Conservation (phyloP, 1,284 basidiomycete genomes). For the Malassezia cuniculi region DNA sequence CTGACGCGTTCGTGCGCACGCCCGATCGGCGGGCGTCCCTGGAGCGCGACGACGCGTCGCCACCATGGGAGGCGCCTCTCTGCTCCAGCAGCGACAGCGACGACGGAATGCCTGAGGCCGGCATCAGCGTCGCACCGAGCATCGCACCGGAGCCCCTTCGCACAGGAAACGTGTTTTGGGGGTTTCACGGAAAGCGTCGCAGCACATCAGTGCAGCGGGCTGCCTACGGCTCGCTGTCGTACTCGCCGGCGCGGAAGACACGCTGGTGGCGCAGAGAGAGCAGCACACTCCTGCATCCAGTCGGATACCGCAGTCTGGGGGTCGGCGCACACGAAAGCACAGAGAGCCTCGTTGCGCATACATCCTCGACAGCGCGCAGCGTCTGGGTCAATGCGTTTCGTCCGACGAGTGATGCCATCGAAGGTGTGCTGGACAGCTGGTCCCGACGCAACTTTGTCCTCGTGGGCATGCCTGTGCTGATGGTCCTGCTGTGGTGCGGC, state of each 20-base stretch:
- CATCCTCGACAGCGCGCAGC: not conserved
- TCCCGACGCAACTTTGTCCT: constrained; percentile 2
- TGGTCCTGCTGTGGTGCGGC: constrained; percentile 7
- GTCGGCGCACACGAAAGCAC: not conserved
- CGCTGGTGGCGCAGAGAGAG: not conserved
- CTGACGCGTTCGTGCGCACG: too few species aligned
- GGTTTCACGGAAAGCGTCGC: not conserved
- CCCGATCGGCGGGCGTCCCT: too few species aligned
- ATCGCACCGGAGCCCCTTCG: too few species aligned
- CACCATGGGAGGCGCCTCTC: too few species aligned
- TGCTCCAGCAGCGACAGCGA: too few species aligned
- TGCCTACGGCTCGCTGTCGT: constrained; percentile 3
- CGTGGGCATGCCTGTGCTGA: constrained; percentile 7
- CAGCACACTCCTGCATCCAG: not conserved
- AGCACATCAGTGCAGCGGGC: not conserved
- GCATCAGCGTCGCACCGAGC: too few species aligned
- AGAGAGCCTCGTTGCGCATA: not conserved
- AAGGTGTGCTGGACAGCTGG: constrained; percentile 6
- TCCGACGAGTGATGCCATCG: constrained; percentile 8
- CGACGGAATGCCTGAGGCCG: too few species aligned
- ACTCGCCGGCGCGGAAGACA: constrained; percentile 2
- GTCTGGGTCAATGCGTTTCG: constrained; percentile 8
- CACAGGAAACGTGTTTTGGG: constrained; percentile 16
- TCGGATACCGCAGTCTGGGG: constrained; percentile 1
- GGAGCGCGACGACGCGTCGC: too few species aligned